Evolutionary conservation across 2,329 filamentous ascomycete genomes (phyloP).

Genomic region (Fusarium udum): DNA sequence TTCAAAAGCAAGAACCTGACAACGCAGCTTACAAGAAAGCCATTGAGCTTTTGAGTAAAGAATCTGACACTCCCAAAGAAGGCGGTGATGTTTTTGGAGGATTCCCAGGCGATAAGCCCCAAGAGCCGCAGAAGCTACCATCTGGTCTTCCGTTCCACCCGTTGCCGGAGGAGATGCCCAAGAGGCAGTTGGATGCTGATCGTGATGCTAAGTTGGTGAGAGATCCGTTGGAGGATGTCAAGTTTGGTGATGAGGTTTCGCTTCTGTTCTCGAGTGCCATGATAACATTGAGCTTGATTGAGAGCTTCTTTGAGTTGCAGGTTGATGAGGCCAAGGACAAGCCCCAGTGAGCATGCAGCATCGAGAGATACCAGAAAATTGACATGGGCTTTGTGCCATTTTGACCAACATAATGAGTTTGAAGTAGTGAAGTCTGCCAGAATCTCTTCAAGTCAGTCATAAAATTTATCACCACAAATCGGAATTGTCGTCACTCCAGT

Average conservation of each 20-base stretch:
- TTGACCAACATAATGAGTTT: too few species aligned
- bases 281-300: constrained; percentile 6
- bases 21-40: not conserved
- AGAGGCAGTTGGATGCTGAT: not conserved
- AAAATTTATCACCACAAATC: not conserved
- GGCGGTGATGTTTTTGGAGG: not conserved
- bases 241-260: not conserved
- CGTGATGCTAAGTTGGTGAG: not conserved
- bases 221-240: not conserved
- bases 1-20: not conserved
- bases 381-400: rapidly evolving
- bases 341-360: not conserved
- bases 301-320: constrained; percentile 4
- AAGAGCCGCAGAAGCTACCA: not conserved
- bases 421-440: not conserved
- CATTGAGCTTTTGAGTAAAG: not conserved
- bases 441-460: not conserved
- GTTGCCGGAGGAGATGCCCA: constrained; percentile 12
- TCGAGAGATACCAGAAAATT: rapidly evolving
- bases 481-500: not conserved
- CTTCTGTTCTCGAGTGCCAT: constrained; percentile 4
- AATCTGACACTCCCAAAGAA: not conserved
- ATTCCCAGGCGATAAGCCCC: not conserved
- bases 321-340: not conserved
- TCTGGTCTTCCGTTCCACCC: constrained; percentile 7